Conservation (phyloP, 2,329 filamentous ascomycete species). For the Calonectria naviculata region DNA sequence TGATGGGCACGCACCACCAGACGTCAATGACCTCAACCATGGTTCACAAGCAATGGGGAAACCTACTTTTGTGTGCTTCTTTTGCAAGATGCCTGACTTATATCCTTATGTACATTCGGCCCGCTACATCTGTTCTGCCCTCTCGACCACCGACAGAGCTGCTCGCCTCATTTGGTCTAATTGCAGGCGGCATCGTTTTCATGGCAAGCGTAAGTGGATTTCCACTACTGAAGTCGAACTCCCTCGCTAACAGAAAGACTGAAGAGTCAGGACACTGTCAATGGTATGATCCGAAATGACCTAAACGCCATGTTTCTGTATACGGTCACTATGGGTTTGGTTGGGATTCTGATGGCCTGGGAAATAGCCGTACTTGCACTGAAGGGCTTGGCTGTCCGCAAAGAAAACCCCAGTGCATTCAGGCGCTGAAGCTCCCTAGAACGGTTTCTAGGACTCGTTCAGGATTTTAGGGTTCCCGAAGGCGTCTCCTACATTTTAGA, state of each 20-base stretch:
- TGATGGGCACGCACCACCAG: slow-evolving; percentile 95
- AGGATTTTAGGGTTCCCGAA: too few relatives aligned
- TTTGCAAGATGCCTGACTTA: slow-evolving; percentile 84
- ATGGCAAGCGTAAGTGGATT: slow-evolving; percentile 20
- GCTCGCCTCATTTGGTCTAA: slow-evolving; percentile 15
- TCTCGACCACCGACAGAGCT: slow-evolving; percentile 20
- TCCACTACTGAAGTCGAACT: not conserved
- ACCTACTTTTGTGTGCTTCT: slow-evolving; percentile 81
- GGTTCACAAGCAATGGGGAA: slow-evolving; percentile 94
- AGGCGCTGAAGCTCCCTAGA: not conserved
- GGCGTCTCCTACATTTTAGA: too few relatives aligned
- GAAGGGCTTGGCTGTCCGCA: not conserved
- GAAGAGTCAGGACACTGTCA: slow-evolving; percentile 10
- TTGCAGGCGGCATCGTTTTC: slow-evolving; percentile 19
- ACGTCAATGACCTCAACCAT: slow-evolving; percentile 84
- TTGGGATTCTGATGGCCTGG: slow-evolving; percentile 19
- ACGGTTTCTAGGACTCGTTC: not conserved
- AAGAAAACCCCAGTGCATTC: not conserved
- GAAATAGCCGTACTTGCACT: slow-evolving; percentile 7
- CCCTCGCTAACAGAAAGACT: not conserved
- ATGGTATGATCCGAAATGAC: slow-evolving; percentile 12
- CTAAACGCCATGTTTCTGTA: slow-evolving; percentile 15
- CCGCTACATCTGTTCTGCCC: slow-evolving; percentile 52
- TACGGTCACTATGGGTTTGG: slow-evolving; percentile 18
- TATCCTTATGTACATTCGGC: slow-evolving; percentile 79